phyloP scores from a whole-genome alignment of 1,284 basidiomycete species.

The Gastroboletus turbinatus region DNA sequence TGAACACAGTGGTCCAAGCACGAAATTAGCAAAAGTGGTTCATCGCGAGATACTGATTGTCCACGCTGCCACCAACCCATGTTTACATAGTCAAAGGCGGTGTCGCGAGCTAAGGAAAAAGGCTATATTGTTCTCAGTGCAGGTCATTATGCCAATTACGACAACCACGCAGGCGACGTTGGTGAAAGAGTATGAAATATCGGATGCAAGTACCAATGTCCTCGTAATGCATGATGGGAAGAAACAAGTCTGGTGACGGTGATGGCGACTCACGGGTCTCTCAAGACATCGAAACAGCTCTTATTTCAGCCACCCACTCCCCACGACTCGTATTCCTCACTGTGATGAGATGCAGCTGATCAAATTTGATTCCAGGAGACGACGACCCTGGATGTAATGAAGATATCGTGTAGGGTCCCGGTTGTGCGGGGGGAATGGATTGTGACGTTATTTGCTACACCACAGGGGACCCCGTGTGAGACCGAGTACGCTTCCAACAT shows the following conservation, averaged over 20 bases:
- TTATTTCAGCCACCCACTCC: conserved; percentile 30
- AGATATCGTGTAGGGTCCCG: conserved; percentile 25
- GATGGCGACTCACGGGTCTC: conserved; percentile 15
- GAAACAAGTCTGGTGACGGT: background rate
- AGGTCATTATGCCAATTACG: conserved; percentile 1
- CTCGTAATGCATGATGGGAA: background rate
- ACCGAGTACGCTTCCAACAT: background rate
- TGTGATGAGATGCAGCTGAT: conserved; percentile 25
- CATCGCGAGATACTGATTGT: background rate
- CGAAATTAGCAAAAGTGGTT: background rate
- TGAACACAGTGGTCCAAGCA: conserved; percentile 5
- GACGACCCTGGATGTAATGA: conserved; percentile 7
- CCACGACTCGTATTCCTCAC: conserved; percentile 30
- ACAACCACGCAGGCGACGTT: background rate
- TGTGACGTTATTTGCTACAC: conserved; percentile 21
- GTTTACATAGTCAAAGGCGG: background rate
- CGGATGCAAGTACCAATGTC: conserved; percentile 2
- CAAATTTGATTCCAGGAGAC: conserved; percentile 22
- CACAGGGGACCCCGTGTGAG: conserved; percentile 3
- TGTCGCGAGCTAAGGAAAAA: background rate
- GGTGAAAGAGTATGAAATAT: background rate
- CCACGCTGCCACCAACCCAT: background rate
- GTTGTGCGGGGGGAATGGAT: conserved; percentile 7
- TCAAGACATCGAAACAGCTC: conserved; percentile 21
- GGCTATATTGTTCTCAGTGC: background rate